Base-by-base conservation (phyloP, 2,329 filamentous ascomycete species). In the Talaromyces sp. region DNA sequence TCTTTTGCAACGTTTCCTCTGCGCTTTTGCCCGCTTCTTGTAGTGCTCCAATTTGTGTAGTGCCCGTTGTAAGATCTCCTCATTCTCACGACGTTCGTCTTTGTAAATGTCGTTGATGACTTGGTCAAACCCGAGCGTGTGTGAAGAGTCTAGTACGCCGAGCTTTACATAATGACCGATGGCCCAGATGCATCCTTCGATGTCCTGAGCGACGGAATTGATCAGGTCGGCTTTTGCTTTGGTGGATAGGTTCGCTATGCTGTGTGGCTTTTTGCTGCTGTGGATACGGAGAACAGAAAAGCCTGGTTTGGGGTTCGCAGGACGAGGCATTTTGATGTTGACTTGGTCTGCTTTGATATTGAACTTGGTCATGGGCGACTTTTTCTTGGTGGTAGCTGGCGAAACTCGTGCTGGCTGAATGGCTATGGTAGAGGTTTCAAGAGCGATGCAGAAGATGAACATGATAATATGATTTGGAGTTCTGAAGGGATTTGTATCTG, bases 231-330 rank as follows among this genome's bases (percentile, higher is more conserved):
- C 61, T 50, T 64, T 64, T 33, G 35, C 54, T 42, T 46, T 11
- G 11, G 54, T 25, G 18, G 58, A 62, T 8, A 62, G 54, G 33
- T 18, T 59, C 42, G 62, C 25, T 40, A 63, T 60, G 23, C 18
- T 25, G 37, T 63, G 57, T 16, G 62, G 62, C 9, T 40, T 56
- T 23, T 63, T 33, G 62, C 25, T 63, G 40, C 48, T 63, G 58
- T 63, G 48, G 25, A 63, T 58, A 33, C 62, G 62, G 12, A 63
- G 57, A 12, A 63, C n/a, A 23, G 62, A 63, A 18, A 60, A 63
- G 25, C 62, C 62, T 0, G 62, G 62, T 31, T 57, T 63, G 35
- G 62, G 62, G 8, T 46, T 46, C 5, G 62, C 58, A 39, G 62
- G 62, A 18, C 62, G 58, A 48, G 62, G 62, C 62, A 63, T 63